A percentile compares a stretch with the other conserved stretches of the same genome.
These are phyloP conservation scores for Chlamydomonas incerta DNA, from an alignment of 139 green algal genomes.

Conservation along the genomic window DNA sequence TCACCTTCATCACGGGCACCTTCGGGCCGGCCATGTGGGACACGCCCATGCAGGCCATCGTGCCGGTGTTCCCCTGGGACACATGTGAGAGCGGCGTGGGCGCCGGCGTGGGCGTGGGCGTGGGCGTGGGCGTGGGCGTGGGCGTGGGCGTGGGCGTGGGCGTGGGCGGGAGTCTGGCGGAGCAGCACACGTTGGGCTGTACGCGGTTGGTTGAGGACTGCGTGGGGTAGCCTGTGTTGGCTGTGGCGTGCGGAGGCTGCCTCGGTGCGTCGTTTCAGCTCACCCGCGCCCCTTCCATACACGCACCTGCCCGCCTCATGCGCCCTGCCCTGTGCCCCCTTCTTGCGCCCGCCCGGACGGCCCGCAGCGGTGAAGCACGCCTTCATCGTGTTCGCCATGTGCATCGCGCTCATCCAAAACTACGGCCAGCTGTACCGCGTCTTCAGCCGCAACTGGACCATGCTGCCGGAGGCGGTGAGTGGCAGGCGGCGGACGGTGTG, in stretches of 20 bases:
- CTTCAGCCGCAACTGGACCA: neutral
- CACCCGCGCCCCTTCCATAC: too few species aligned
- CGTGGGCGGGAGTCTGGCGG: too few species aligned
- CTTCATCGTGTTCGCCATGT: constrained; percentile 36
- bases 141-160: too few species aligned
- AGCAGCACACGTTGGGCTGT: too few species aligned
- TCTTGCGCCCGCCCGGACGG: neutral
- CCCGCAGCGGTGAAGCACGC: constrained; percentile 33
- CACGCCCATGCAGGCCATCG: constrained; percentile 5
- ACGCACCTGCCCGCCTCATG: too few species aligned
- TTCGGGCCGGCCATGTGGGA: constrained; percentile 46
- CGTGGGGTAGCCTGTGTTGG: too few species aligned
- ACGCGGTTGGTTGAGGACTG: too few species aligned
- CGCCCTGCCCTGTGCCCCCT: neutral
- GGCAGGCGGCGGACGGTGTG: too few species aligned
- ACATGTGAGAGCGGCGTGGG: constrained; percentile 10
- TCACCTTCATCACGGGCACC: constrained; percentile 9
- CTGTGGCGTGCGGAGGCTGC: too few species aligned
- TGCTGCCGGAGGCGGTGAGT: constrained; percentile 36
- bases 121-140: neutral
- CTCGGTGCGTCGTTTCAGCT: too few species aligned
- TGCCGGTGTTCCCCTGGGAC: constrained; percentile 30
- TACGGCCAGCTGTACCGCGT: constrained; percentile 49
- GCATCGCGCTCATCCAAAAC: constrained; percentile 11
- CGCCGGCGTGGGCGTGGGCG: neutral